Evolutionary conservation across 176 grass and related monocot genomes (phyloP).

Genomic region (Puccinellia tenuiflora): DNA sequence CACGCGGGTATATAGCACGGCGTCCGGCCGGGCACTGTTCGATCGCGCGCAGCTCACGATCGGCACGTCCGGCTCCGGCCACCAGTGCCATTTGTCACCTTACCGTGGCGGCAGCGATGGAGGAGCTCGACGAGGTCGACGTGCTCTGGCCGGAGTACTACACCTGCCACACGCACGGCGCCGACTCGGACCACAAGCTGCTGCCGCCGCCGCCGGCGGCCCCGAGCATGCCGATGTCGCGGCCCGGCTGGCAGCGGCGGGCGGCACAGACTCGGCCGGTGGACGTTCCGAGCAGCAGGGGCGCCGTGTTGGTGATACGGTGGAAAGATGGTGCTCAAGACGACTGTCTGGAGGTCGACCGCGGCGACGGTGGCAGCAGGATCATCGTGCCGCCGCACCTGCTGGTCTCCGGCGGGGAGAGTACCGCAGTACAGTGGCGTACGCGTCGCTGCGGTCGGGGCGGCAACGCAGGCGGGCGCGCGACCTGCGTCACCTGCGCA

Average conservation of each 20-base stretch:
- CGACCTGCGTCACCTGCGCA: constrained; percentile 46
- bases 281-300: constrained; percentile 15
- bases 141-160: constrained; percentile 54
- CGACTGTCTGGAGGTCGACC: neutral
- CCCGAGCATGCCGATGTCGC: neutral
- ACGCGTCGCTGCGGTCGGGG: constrained; percentile 42
- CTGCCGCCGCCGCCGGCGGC: neutral
- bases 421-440: neutral
- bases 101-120: constrained; percentile 28
- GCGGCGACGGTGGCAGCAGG: neutral
- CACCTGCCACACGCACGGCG: neutral
- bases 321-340: neutral
- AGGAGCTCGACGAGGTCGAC: constrained; percentile 60
- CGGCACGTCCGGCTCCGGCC: neutral
- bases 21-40: neutral
- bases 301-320: neutral
- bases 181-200: neutral
- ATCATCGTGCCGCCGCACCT: constrained; percentile 54
- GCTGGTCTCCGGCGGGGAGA: constrained; percentile 27
- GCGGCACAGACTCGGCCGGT: constrained; percentile 5
- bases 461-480: constrained; percentile 43
- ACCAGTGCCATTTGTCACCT: neutral
- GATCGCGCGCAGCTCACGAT: neutral
- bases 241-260: neutral
- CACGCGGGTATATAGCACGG: neutral